These are phyloP conservation scores for Byssochlamys sp. DNA, from an alignment of 2,329 filamentous ascomycete species.

Conservation along the genomic window DNA sequence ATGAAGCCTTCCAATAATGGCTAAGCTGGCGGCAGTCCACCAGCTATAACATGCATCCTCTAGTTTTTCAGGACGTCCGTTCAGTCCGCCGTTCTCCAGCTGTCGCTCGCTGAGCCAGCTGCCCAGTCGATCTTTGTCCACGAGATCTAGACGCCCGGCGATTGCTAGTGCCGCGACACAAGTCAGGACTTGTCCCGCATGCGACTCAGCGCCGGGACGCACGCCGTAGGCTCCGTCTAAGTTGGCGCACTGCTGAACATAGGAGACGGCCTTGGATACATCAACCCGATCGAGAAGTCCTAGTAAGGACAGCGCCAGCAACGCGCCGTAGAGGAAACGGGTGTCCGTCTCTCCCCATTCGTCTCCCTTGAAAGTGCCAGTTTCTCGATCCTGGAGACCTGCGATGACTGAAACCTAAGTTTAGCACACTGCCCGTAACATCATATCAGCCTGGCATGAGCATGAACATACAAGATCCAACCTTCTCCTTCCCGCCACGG, in stretches of 20 bases:
- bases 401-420: conserved; percentile 55
- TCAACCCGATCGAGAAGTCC: conserved; percentile 64
- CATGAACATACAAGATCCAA: conserved; percentile 62
- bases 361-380: conserved; percentile 84
- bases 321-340: conserved; percentile 79
- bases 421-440: conserved; percentile 10
- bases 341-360: conserved; percentile 96
- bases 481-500: conserved; percentile 57
- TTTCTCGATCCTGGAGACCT: conserved; percentile 65
- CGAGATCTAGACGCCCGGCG: conserved; percentile 67
- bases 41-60: conserved; percentile 98
- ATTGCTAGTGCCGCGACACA: conserved; percentile 83
- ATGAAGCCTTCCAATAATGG: conserved; percentile 76
- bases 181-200: conserved; percentile 90
- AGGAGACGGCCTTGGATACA: conserved; percentile 66
- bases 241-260: conserved; percentile 76
- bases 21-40: conserved; percentile 91
- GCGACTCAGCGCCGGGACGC: conserved; percentile 80
- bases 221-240: conserved; percentile 92
- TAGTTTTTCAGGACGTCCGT: conserved; percentile 86
- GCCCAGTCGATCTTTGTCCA: conserved; percentile 72
- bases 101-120: conserved; percentile 92
- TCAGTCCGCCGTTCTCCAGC: conserved; percentile 74
- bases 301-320: conserved; percentile 82
- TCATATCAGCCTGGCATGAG: conserved; percentile 6